These are phyloP conservation scores for Saturnispora zaruensis DNA, from an alignment of 805 yeast genomes.

Conservation along the genomic window DNA sequence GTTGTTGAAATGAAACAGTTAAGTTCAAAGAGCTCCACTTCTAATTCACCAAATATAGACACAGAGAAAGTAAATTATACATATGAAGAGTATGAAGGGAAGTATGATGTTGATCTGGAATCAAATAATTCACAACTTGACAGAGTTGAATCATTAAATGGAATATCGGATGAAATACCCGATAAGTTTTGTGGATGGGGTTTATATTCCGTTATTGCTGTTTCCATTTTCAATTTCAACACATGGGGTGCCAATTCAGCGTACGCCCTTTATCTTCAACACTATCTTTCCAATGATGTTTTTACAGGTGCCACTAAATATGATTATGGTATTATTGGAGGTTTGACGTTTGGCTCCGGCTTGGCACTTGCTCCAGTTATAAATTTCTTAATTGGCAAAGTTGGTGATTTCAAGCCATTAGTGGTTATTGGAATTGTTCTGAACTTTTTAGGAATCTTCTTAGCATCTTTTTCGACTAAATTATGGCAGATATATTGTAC, in stretches of 20 bases:
- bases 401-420: slow-evolving; percentile 31
- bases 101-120: not conserved
- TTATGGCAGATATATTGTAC: slow-evolving; percentile 61
- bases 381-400: slow-evolving; percentile 26
- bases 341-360: slow-evolving; percentile 52
- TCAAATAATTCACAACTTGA: not conserved
- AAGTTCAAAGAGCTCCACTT: not conserved
- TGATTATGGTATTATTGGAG: slow-evolving; percentile 62
- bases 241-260: slow-evolving; percentile 72
- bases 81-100: not conserved
- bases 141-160: slow-evolving; percentile 6
- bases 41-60: not conserved
- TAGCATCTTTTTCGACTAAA: slow-evolving; percentile 51
- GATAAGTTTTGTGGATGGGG: slow-evolving; percentile 72
- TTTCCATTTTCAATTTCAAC: slow-evolving; percentile 42
- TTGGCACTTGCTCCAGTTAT: slow-evolving; percentile 40
- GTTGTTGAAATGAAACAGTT: not conserved
- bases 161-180: slow-evolving; percentile 28
- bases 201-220: slow-evolving; percentile 36
- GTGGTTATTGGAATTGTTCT: slow-evolving; percentile 39
- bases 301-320: slow-evolving; percentile 47
- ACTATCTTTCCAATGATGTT: slow-evolving; percentile 40
- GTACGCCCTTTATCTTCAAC: slow-evolving; percentile 54
- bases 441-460: slow-evolving; percentile 45
- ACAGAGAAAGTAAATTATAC: not conserved